These are phyloP conservation scores for Solanum neorickii DNA, from an alignment of 257 asterid species.

Conservation along the genomic window DNA sequence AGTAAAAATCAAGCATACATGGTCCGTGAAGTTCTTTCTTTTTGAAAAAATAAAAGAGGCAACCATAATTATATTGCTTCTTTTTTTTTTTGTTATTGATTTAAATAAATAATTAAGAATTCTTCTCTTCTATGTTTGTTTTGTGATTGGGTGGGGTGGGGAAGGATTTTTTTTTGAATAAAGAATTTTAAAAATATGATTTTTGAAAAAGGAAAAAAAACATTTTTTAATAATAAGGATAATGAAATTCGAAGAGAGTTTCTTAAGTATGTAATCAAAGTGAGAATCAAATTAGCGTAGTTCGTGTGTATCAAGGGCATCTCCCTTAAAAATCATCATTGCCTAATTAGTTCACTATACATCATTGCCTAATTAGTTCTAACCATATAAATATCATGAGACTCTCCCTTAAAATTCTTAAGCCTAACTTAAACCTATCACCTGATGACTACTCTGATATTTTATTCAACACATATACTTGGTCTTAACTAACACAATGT, in stretches of 20 bases:
- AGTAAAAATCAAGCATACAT: neutral
- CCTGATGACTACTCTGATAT: neutral
- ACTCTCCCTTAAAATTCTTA: neutral
- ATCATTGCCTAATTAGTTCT: neutral
- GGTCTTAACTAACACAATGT: neutral
- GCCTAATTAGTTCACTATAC: no score
- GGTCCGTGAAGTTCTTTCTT: neutral
- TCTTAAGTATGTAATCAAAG: neutral
- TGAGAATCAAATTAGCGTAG: neutral
- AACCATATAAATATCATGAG: no score
- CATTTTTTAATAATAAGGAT: neutral
- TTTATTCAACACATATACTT: no score
- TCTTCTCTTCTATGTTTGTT: no score
- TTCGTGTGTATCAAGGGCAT: neutral
- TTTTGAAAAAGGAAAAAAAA: no score
- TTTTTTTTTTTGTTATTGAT: no score
- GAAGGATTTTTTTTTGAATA: neutral
- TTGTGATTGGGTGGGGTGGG: neutral
- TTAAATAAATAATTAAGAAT: no score
- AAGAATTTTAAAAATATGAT: neutral
- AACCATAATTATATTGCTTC: neutral
- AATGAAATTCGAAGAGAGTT: neutral
- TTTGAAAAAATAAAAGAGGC: neutral
- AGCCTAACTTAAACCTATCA: neutral
- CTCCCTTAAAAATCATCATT: no score